A percentile compares a stretch with the other conserved stretches of the same genome.
These are phyloP conservation scores for Sinapis alba DNA, from an alignment of 441 rosid species.

Conservation along the genomic window DNA sequence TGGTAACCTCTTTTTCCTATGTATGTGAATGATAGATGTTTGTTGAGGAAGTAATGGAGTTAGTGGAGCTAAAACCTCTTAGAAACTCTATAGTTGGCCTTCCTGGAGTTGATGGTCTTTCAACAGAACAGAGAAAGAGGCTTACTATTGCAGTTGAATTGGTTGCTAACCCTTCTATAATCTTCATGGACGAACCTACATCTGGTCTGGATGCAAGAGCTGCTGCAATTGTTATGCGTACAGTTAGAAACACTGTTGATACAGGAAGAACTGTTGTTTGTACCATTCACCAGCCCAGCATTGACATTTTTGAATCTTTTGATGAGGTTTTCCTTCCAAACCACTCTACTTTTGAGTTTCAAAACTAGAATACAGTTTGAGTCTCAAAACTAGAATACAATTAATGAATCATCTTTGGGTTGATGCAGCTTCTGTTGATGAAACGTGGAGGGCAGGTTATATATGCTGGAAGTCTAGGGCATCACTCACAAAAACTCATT, in stretches of 20 bases:
- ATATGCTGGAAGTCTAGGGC: conserved; percentile 81
- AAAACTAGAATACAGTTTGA: not conserved
- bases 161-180: conserved; percentile 88
- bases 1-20: not conserved
- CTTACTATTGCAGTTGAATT: conserved; percentile 90
- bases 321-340: conserved; percentile 65
- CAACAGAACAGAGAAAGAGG: conserved; percentile 86
- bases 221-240: conserved; percentile 90
- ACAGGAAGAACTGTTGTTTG: conserved; percentile 94
- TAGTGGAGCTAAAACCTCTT: conserved; percentile 72
- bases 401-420: conserved; percentile 1
- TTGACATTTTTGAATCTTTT: conserved; percentile 88
- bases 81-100: conserved; percentile 77
- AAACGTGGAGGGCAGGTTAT: conserved; percentile 91
- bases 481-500: conserved; percentile 68
- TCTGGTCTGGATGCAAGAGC: conserved; percentile 96
- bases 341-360: not conserved
- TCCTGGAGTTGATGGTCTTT: conserved; percentile 81
- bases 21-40: conserved; percentile 54
- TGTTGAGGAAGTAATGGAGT: conserved; percentile 83
- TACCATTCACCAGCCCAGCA: conserved; percentile 96
- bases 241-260: conserved; percentile 83
- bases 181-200: conserved; percentile 96
- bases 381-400: not conserved
- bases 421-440: conserved; percentile 73